Evolutionary conservation across 139 green algal species (phyloP), one percentile per base, ranked within the genome.

Genomic region (Micractinium sp.): DNA sequence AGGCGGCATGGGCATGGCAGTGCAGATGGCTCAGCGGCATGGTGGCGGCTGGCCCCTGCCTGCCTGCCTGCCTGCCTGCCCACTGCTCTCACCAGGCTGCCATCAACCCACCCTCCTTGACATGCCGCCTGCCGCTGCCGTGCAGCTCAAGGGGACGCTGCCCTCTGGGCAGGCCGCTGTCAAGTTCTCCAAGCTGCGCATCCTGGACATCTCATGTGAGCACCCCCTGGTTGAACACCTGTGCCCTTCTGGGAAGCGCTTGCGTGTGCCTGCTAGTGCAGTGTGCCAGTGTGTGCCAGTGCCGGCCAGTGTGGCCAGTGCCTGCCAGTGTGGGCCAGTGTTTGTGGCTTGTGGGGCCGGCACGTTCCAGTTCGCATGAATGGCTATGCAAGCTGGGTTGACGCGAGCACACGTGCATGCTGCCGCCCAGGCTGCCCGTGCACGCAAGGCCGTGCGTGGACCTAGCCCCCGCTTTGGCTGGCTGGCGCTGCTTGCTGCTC

Each of bases 201-300:
- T 76, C 13, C 3, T 80, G 1, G 83, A 87, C 38, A 29, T 87
- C 0, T 87, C 83, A 3, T 87, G 83, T 87, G 83, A 84, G 78
- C 75, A n/a, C 9, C 35, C 69, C 25, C 27, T 76, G 69, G n/a
- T n/a, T n/a, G n/a, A n/a, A n/a, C 69, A 36, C 12, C 61, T 75
- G 81, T 53, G n/a, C 1, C 13, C 20, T 56, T 4, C 75, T n/a
- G 22, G 36, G 36, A 0, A 18, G 76, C 38, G 20, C 20, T 36
- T 35, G 76, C 36, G 22, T 56, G 75, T n/a, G 3, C 74, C 14
- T 25, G 74, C 74, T 31, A 56, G 18, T 56, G 35, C 75, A 9
- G 39, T 81, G n/a, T 4, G 16, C 15, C 22, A 25, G 63, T 23
- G 63, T 5, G 63, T 27, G 63, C 12, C 7, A 71, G 18, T 71